These are phyloP conservation scores for Teunomyces lycoperdinae DNA, from an alignment of 805 yeast genomes.

Conservation along the genomic window DNA sequence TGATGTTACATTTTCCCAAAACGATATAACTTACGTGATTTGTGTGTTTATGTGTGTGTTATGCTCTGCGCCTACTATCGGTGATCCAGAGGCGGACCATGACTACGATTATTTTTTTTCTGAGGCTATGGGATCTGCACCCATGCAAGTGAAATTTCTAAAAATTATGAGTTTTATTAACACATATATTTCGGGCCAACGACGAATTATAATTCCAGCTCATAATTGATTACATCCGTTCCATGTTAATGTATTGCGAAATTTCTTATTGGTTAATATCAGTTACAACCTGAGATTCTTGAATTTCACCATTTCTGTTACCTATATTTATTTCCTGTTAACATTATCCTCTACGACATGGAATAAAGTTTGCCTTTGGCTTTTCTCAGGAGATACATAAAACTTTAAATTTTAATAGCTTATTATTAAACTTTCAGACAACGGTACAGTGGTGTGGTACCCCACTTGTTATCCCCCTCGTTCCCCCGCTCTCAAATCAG, in stretches of 20 bases:
- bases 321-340: background rate
- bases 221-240: background rate
- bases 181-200: background rate
- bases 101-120: background rate
- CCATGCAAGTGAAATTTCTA: constrained; percentile 2
- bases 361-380: background rate
- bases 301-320: background rate
- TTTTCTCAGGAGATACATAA: constrained; percentile 1
- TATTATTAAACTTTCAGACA: background rate
- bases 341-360: background rate
- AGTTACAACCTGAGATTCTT: background rate
- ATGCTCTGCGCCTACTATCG: background rate
- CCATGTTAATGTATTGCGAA: background rate
- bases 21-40: background rate
- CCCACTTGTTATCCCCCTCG: background rate
- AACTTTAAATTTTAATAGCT: background rate
- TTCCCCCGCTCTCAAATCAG: background rate
- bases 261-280: background rate
- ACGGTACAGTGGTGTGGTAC: constrained; percentile 2
- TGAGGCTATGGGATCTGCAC: constrained; percentile 2
- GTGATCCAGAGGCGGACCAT: background rate
- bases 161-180: background rate
- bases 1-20: background rate
- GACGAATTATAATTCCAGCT: background rate
- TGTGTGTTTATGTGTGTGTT: background rate